Base-by-base conservation (phyloP, 306 rosid genomes). In the Dicorynia guianensis region DNA sequence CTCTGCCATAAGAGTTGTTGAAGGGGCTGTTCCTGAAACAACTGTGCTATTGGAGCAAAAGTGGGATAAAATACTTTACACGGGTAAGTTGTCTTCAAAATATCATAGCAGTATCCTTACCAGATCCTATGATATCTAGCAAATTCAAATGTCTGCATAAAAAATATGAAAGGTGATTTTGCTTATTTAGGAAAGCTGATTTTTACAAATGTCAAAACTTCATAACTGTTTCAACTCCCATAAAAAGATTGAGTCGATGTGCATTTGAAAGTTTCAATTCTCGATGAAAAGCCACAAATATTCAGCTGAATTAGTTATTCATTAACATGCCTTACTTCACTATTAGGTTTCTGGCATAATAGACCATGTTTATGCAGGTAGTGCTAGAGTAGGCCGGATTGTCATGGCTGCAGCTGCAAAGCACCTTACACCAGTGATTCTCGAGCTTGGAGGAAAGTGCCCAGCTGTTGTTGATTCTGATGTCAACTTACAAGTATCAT, bases 321-420 rank as follows among this genome's bases (percentile, higher is more conserved):
- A 25, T 25, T 25, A 25, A 2, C 30, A 25, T 25, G 30, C 30
- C 30, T 25, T 1, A 25, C 30, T 25, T 25, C 30, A 25, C 30
- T 2, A 25, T 25, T 25, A 13, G 66, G 12, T 63, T 63, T 38
- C 44, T 12, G 47, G 42, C 20, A 40, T 57, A 76, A 54, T 57
- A 13, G 33, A 43, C 52, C 54, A 35, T 36, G 15, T 57, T 77
- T 44, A 11, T 82, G 71, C 81, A 92, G 97, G 97, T 39, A 89
- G 97, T 82, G 96, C 96, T 15, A 84, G 83, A 81, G 93, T 93
- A 19, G 97, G 90, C 52, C 93, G 92, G 65, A 90, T 93, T 60
- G 96, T 93, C 77, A 82, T 93, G 97, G 89, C 96, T 66, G 97
- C 97, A 12, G 96, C 97, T 30, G 93, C 93, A 65, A 93, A 93